Conservation (phyloP, 1,284 basidiomycete genomes). For the Moesziomyces sp. region DNA sequence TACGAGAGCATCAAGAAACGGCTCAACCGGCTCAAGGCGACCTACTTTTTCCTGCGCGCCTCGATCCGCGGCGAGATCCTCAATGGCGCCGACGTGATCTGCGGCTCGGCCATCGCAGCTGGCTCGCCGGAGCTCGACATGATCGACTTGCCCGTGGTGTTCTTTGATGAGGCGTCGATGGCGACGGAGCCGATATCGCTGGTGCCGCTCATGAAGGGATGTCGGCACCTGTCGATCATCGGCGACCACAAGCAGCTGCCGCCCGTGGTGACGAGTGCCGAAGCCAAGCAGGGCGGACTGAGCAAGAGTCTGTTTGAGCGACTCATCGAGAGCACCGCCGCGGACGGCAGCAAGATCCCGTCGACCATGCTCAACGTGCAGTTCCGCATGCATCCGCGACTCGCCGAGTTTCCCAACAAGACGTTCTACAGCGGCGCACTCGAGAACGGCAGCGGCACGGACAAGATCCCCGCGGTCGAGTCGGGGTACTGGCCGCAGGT, state of each 20-base stretch:
- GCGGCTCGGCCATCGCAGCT: slow-evolving; percentile 65
- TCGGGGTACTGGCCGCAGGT: slow-evolving; percentile 43
- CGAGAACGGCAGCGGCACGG: slow-evolving; percentile 74
- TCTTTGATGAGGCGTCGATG: slow-evolving; percentile 94
- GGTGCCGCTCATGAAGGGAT: slow-evolving; percentile 71
- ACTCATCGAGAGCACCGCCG: slow-evolving; percentile 71
- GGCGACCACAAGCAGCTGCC: slow-evolving; percentile 98
- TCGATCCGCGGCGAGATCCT: slow-evolving; percentile 67
- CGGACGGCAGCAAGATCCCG: slow-evolving; percentile 18
- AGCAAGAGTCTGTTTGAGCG: slow-evolving; percentile 88
- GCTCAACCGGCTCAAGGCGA: slow-evolving; percentile 53
- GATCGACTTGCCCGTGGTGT: slow-evolving; percentile 90
- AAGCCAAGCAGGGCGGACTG: slow-evolving; percentile 75
- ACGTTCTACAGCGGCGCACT: slow-evolving; percentile 83
- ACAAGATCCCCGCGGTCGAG: slow-evolving; percentile 36
- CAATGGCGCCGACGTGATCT: slow-evolving; percentile 68
- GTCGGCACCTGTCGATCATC: slow-evolving; percentile 84
- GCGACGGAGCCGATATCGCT: slow-evolving; percentile 80
- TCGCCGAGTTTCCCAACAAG: slow-evolving; percentile 83
- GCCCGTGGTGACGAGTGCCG: slow-evolving; percentile 76
- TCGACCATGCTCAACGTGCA: slow-evolving; percentile 83
- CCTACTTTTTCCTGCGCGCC: slow-evolving; percentile 58
- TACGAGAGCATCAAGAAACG: slow-evolving; percentile 48
- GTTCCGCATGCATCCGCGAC: slow-evolving; percentile 92
- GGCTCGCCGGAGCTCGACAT: slow-evolving; percentile 65